These are phyloP conservation scores for Aegilops longissima DNA, from an alignment of 176 grass and related monocot species.

Conservation along the genomic window DNA sequence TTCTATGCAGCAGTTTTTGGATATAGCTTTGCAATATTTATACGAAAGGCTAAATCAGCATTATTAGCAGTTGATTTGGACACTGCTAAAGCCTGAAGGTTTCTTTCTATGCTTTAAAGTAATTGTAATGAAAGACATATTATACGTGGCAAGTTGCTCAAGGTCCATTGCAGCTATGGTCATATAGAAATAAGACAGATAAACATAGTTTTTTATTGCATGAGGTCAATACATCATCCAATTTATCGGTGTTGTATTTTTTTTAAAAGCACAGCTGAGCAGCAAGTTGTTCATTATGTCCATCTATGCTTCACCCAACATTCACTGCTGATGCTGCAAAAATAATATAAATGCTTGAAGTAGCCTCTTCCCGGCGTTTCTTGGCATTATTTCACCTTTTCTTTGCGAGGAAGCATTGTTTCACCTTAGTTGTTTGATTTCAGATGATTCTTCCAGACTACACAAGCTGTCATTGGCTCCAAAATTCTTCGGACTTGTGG, in stretches of 20 bases:
- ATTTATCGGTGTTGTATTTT: neutral
- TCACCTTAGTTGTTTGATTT: constrained; percentile 39
- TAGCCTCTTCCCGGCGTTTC: neutral
- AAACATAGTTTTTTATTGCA: constrained; percentile 2
- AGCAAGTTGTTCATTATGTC: neutral
- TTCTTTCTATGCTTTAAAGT: neutral
- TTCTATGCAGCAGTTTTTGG: neutral
- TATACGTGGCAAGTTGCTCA: neutral
- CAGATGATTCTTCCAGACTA: constrained; percentile 95
- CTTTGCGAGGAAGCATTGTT: neutral
- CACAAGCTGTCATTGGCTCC: constrained; percentile 61
- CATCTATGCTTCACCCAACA: neutral
- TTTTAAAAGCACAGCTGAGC: neutral
- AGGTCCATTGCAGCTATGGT: neutral
- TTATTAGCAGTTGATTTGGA: constrained; percentile 21
- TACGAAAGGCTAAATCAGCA: constrained; percentile 13
- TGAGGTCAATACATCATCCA: neutral
- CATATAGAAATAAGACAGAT: neutral
- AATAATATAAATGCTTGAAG: neutral
- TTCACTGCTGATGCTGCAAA: neutral
- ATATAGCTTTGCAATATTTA: constrained; percentile 23
- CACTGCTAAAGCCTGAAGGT: neutral
- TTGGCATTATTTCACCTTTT: constrained; percentile 26
- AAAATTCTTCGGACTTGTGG: constrained; percentile 61
- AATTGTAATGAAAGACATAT: neutral